Evolutionary conservation across 1,284 basidiomycete species (phyloP), one percentile per base, ranked within the genome.

Genomic region (Gomphus bonarii): DNA sequence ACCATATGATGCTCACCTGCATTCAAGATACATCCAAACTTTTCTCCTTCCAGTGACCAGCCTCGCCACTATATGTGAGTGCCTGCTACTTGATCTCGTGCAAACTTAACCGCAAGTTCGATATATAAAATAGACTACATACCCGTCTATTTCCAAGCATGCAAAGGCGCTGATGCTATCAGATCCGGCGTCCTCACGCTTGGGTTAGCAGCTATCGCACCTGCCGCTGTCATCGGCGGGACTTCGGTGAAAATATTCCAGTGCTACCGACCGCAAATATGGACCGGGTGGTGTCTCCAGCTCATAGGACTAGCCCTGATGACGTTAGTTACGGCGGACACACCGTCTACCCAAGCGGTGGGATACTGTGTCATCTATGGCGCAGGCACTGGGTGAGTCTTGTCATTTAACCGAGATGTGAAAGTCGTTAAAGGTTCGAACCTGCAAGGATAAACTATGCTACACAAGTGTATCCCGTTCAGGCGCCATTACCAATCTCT

Each of bases 401-500:
- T 35, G 33, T 35, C 12, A 10, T 35, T 35, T 9, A 9, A 9
- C 12, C 33, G 12, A 10, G 3, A 7, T 35, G 33, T 12, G 33
- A 35, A 35, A 28, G 25, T 28, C 25, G 25, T 28, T 28, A 28
- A 28, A 28, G 12, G 12, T 35, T 35, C 12, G 8, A 9, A 9
- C 33, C 12, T 22, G 22, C 33, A 8, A 58, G 56, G 18, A 58
- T 58, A 22, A 58, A 58, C 30, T 58, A 58, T 36, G 56, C 56
- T 25, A 44, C 50, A 36, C 49, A 53, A 44, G 33, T 58, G 7
- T 67, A 62, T 52, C 65, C 67, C 3, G 63, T 71, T 16, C 67
- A 72, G 18, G 69, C 70, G 1, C 70, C 70, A 0, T 63, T 70
- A 1, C 67, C 69, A 0, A 61, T 70, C 11, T 51, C 56, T 8